These are phyloP conservation scores for Apiospora pterosperma DNA, from an alignment of 2,329 filamentous ascomycete species.

Conservation along the genomic window DNA sequence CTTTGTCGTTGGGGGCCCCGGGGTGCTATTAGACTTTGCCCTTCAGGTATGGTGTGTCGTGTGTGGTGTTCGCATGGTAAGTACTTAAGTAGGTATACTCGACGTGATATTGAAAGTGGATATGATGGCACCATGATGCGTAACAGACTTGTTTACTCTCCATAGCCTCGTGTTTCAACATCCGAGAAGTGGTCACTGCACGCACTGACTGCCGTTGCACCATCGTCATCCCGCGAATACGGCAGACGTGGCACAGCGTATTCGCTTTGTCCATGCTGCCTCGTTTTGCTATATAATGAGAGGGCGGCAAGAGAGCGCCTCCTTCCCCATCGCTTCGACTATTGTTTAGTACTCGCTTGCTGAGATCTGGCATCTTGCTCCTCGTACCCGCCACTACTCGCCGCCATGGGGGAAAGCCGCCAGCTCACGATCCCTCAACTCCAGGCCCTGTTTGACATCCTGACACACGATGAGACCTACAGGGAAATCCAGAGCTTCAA, in stretches of 20 bases:
- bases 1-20: too few species aligned
- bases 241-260: neutral
- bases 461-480: constrained; percentile 58
- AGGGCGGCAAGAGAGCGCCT: too few species aligned
- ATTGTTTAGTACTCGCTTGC: neutral
- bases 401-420: neutral
- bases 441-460: constrained; percentile 55
- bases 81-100: too few species aligned
- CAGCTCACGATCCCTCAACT: constrained; percentile 37
- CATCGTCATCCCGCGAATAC: neutral
- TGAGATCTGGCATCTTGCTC: neutral
- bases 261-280: neutral
- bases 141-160: neutral
- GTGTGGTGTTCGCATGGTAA: too few species aligned
- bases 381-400: neutral
- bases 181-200: neutral
- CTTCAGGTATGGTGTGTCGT: too few species aligned
- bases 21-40: too few species aligned
- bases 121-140: too few species aligned
- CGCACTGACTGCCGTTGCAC: neutral
- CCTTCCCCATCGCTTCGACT: neutral
- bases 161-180: neutral
- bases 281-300: neutral
- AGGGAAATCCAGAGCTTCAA: constrained; percentile 72
- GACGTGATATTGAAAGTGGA: too few species aligned